Conservation (phyloP, 768 basidiomycete genomes). For the Mycena chlorophos region DNA sequence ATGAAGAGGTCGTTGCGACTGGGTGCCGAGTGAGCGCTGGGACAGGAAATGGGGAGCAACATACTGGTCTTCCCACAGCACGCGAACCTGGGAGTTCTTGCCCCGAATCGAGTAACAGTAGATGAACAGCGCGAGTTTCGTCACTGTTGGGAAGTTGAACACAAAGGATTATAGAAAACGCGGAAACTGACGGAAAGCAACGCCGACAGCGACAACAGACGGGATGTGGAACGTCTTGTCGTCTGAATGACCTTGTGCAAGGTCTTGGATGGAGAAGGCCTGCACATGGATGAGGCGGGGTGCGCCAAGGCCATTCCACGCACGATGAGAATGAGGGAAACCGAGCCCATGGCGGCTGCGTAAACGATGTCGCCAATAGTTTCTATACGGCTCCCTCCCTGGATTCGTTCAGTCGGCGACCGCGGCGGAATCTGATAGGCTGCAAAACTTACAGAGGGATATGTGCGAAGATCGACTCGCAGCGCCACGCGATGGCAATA, state of each 20-base stretch:
- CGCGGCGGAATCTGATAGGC: constrained; percentile 53
- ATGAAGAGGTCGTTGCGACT: constrained; percentile 45
- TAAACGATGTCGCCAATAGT: constrained; percentile 57
- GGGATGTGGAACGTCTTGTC: constrained; percentile 47
- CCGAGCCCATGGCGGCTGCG: constrained; percentile 28
- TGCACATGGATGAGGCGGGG: not conserved
- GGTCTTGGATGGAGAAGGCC: constrained; percentile 37
- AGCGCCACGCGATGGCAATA: constrained; percentile 48
- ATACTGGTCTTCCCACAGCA: constrained; percentile 58
- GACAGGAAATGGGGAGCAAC: not conserved
- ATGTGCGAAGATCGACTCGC: constrained; percentile 12
- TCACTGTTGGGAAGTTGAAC: constrained; percentile 27
- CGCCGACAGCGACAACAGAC: constrained; percentile 52
- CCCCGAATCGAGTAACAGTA: constrained; percentile 54
- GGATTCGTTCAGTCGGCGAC: constrained; percentile 13
- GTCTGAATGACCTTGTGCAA: not conserved
- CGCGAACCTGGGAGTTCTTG: constrained; percentile 55
- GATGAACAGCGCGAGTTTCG: constrained; percentile 59
- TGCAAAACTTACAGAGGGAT: constrained; percentile 36
- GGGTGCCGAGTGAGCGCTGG: not conserved
- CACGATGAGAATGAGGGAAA: constrained; percentile 25
- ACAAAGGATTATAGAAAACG: not conserved
- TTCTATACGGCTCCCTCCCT: constrained; percentile 52
- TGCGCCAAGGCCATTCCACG: constrained; percentile 34
- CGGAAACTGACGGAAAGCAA: constrained; percentile 46